Base-by-base conservation (phyloP, 257 asterid genomes). In the Asclepias syriaca region DNA sequence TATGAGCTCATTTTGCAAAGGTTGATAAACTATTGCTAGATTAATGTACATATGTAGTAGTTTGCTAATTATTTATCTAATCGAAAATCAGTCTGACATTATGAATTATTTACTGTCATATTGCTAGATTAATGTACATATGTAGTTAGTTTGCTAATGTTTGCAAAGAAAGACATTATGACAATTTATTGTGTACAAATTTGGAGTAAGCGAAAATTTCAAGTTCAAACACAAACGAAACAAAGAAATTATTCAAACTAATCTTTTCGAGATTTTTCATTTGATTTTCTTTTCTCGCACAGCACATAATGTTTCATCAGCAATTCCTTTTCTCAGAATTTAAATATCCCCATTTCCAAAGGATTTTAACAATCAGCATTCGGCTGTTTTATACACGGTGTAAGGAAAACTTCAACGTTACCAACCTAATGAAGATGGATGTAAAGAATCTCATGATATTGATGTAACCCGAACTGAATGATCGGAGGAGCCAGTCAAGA, bases 401-500 rank as follows among this genome's bases (percentile, higher is more conserved):
- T 13, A 37, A 19, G 29, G 27, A 8, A 8, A 21, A 63, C 49
- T 37, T 58, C 22, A 37, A 34, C 7, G 19, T 37, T 6, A 29
- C 15, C 34, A 0, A 56, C n/a, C 32, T 37, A 27, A 19, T 18
- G 67, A 34, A 63, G 22, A 63, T 13, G 15, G 22, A 63, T 29
- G 3, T 8, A 64, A 37, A 37, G 18, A 40, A 64, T 37, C 49
- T 91, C 87, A 91, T 29, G 67, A 43, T 43, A 88, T 79, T 13
- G 96, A 87, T 13, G 97, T 80, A 73, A 94, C 95, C 74, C 89
- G 85, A 53, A 91, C 96, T 3, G 98, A 91, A 76, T 91, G 87
- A 89, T 94, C 98, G 32, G 95, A 86, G 0, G 98, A 91, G 46
- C 98, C 98, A 46, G 97, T 91, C 84, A 94, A 83, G 84, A 84